phyloP scores from a whole-genome alignment of 768 basidiomycete genomes.

The Termitomyces bulborhizus region DNA sequence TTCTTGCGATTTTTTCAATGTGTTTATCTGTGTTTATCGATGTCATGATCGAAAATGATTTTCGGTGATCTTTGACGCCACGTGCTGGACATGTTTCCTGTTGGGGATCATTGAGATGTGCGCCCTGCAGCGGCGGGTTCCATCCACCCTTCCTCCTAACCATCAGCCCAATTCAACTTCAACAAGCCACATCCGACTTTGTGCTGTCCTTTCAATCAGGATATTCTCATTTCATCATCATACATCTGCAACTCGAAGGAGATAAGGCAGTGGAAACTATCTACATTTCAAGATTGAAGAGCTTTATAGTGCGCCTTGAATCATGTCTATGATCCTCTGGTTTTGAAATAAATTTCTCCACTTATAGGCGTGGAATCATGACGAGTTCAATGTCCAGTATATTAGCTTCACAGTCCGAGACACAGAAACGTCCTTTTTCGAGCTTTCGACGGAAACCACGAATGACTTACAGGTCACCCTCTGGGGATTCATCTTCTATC shows the following conservation, averaged over 20 bases:
- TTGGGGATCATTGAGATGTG: constrained; percentile 6
- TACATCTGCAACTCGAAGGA: neutral
- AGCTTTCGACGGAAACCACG: constrained; percentile 50
- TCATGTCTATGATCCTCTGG: neutral
- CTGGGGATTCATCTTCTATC: constrained; percentile 22
- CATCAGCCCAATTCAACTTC: constrained; percentile 6
- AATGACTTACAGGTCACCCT: constrained; percentile 54
- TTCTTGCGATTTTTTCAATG: neutral
- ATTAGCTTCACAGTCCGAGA: constrained; percentile 1
- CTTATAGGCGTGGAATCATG: neutral
- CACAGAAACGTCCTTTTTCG: constrained; percentile 12
- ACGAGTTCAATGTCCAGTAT: neutral
- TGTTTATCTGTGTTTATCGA: neutral
- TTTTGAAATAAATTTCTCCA: neutral
- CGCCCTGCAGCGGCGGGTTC: too few relatives aligned
- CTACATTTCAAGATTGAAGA: neutral
- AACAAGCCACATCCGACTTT: neutral
- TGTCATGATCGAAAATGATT: neutral
- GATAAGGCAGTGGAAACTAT: neutral
- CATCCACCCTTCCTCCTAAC: neutral
- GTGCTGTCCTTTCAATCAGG: neutral
- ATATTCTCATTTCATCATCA: neutral
- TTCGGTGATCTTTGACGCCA: constrained; percentile 4
- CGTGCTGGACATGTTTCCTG: constrained; percentile 11
- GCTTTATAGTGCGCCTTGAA: neutral